A percentile compares a stretch with the other conserved stretches of the same genome.
Conservation (phyloP, 2,329 filamentous ascomycete genomes). For the Huntiella bhutanensis region DNA sequence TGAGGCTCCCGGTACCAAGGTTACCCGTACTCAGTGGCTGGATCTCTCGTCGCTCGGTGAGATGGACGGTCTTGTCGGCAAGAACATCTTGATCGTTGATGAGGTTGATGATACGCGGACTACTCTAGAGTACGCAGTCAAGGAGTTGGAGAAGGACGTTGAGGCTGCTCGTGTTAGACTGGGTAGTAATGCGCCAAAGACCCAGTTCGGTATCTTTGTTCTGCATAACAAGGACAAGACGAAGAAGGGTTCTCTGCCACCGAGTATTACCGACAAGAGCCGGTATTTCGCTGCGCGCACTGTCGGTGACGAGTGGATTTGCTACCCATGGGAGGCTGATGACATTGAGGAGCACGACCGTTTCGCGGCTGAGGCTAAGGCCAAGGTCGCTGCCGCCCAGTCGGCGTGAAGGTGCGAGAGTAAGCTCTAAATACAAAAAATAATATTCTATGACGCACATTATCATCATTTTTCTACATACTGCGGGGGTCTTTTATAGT, state of each 20-base stretch:
- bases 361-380: conserved; percentile 33
- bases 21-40: conserved; percentile 96
- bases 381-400: conserved; percentile 12
- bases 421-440: no score
- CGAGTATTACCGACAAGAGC: conserved; percentile 52
- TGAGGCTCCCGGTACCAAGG: conserved; percentile 75
- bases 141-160: conserved; percentile 88
- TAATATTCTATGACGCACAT: no score
- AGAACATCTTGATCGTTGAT: conserved; percentile 81
- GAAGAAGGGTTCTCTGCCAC: conserved; percentile 76
- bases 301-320: conserved; percentile 91
- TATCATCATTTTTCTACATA: no score
- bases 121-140: conserved; percentile 82
- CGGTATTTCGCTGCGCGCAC: conserved; percentile 76
- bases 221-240: conserved; percentile 96
- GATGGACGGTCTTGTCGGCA: conserved; percentile 78
- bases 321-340: conserved; percentile 93
- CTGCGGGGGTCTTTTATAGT: no score
- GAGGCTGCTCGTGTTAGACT: conserved; percentile 57
- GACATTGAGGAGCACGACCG: conserved; percentile 87
- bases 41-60: conserved; percentile 66
- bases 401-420: neutral
- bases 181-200: conserved; percentile 46
- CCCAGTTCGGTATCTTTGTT: conserved; percentile 86
- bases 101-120: conserved; percentile 93